phyloP scores from a whole-genome alignment of 352 stramenopile species.

The Globisporangium perplexum region DNA sequence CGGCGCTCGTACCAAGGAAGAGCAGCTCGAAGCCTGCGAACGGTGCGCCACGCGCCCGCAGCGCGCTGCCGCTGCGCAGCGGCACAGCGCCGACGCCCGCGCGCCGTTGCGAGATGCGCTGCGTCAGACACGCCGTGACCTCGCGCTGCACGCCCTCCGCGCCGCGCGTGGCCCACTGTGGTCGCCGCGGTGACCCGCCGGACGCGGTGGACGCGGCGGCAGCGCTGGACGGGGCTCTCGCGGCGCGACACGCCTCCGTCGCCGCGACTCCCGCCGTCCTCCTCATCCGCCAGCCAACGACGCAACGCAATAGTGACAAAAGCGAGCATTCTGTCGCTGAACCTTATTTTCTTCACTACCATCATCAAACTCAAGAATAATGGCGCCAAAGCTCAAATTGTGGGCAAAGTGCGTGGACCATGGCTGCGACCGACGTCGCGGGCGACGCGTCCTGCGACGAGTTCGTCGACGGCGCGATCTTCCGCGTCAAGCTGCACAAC shows the following conservation, averaged over 20 bases:
- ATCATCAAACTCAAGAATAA: neutral
- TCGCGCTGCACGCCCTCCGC: constrained; percentile 8
- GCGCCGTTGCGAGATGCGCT: constrained; percentile 32
- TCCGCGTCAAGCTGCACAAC: constrained; percentile 90
- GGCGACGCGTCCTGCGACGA: constrained; percentile 39
- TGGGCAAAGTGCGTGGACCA: constrained; percentile 4
- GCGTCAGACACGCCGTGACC: constrained; percentile 16
- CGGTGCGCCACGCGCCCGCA: constrained; percentile 27
- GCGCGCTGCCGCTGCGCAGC: constrained; percentile 51
- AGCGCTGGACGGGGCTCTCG: neutral
- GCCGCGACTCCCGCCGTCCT: neutral
- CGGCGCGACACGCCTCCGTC: too few relatives aligned
- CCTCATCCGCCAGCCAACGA: neutral
- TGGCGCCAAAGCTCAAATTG: too few relatives aligned
- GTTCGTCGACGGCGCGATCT: constrained; percentile 86
- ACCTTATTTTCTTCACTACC: constrained; percentile 18
- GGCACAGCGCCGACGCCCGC: constrained; percentile 41
- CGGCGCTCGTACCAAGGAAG: constrained; percentile 77
- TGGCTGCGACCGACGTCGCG: constrained; percentile 18
- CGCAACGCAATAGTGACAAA: neutral
- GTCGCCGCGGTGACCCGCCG: neutral
- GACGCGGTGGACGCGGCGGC: neutral
- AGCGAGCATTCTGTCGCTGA: neutral
- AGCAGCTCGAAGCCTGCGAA: constrained; percentile 85
- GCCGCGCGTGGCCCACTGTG: constrained; percentile 9